Conservation (phyloP, 257 asterid genomes). For the Echites panduratus region DNA sequence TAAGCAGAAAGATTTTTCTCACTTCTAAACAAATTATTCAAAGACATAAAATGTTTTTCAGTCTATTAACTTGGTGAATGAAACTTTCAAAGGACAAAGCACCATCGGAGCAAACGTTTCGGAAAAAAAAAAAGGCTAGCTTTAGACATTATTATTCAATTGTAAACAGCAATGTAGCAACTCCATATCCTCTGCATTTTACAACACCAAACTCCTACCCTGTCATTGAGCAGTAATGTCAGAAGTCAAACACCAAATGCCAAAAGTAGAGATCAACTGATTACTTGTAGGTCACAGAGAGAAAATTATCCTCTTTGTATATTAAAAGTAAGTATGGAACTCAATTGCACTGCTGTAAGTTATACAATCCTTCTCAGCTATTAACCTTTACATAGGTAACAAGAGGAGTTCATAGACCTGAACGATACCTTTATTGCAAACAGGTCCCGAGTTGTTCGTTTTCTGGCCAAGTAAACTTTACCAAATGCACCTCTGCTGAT, state of each 20-base stretch:
- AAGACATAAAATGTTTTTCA: neutral
- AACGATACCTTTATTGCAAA: slow-evolving; percentile 79
- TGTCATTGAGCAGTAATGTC: neutral
- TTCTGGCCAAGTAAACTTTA: slow-evolving; percentile 82
- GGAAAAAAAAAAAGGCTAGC: too few relatives aligned
- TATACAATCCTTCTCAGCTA: neutral
- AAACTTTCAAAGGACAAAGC: neutral
- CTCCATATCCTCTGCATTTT: neutral
- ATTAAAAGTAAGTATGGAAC: neutral
- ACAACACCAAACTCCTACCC: neutral
- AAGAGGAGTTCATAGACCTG: slow-evolving; percentile 8
- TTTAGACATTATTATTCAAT: neutral
- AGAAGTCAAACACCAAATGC: neutral
- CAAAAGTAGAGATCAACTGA: neutral
- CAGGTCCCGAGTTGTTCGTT: slow-evolving; percentile 87
- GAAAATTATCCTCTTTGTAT: neutral
- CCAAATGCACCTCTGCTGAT: slow-evolving; percentile 97
- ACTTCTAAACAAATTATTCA: neutral
- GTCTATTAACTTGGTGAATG: neutral
- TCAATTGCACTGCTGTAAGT: slow-evolving; percentile 1
- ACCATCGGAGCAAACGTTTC: neutral
- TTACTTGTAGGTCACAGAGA: neutral
- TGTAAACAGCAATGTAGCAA: neutral
- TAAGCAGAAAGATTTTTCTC: neutral
- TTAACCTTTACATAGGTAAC: slow-evolving; percentile 1